Base-by-base conservation (phyloP, 1,139 yeast genomes). In the Pichia sp. region DNA sequence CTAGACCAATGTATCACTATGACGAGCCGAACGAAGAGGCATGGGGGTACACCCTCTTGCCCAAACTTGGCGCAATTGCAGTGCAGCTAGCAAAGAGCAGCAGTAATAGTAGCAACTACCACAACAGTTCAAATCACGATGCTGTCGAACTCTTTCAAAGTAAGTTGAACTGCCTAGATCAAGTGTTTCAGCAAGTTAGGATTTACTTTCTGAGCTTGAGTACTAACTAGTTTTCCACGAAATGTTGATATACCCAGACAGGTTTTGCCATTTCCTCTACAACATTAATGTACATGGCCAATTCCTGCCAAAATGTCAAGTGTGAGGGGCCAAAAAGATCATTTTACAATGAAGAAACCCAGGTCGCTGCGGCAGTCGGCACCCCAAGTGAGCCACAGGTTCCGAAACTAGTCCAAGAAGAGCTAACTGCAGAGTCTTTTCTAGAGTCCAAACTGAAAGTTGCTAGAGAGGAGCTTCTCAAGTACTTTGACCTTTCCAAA, bases 281-380 rank as follows among this genome's bases (percentile, higher is more conserved):
- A 5, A 53, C 57, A 15, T n/a, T 47, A 8, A 10, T 43, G 2
- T 55, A 13, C 23, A 2, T 51, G 2, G 36, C 46, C 8, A 43
- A 4, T 6, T 26, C 13, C 8, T 48, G 38, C n/a, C n/a, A 42
- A 5, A 13, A 19, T 13, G 42, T 56, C 19, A 47, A 44, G 13
- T 56, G 57, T 45, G 59, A 56, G 41, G 52, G 40, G 8, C 8
- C 50, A 3, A 54, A 50, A 13, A 76, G 87, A 57, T 71, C 68
- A 36, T 85, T 86, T 64, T 86, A 87, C 66, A 57, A 54, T 8
- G 86, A 80, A 58, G 84, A 81, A 61, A 85, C 82, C 51, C 72
- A 75, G 47, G 70, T 70, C 45, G 74, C 74, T 62, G 89, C 82
- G 19, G 78, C 79, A 0, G 72, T 81, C n/a, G 70, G 78, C 29